Evolutionary conservation across 176 grass and related monocot genomes (phyloP).

Genomic region (Ampelocalamus luodianensis): DNA sequence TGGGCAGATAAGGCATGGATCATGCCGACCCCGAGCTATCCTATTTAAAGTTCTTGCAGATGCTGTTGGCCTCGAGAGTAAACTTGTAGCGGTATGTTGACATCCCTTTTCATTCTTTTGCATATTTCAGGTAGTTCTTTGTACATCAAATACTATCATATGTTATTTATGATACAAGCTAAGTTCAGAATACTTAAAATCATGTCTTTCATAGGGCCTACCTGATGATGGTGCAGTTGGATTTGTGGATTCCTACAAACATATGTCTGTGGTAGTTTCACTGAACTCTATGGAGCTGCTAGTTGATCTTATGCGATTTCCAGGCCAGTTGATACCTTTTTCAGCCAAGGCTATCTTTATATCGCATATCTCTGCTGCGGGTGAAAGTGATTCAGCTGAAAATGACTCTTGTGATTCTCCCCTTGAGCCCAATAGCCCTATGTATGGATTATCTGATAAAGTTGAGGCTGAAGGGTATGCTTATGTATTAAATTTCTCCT

Average conservation of each 20-base stretch:
- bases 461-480: constrained; percentile 91
- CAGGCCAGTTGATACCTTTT: constrained; percentile 95
- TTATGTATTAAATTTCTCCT: constrained; percentile 48
- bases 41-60: constrained; percentile 99
- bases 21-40: constrained; percentile 92
- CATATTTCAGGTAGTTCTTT: constrained; percentile 23
- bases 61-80: constrained; percentile 94
- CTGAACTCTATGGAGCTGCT: constrained; percentile 94
- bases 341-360: constrained; percentile 95
- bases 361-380: constrained; percentile 89
- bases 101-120: constrained; percentile 25
- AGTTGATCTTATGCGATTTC: constrained; percentile 98
- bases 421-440: constrained; percentile 95
- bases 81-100: constrained; percentile 93
- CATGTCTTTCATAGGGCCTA: constrained; percentile 66
- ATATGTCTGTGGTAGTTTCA: constrained; percentile 96
- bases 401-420: constrained; percentile 99
- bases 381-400: constrained; percentile 97
- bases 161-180: constrained; percentile 11
- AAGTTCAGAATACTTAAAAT: constrained; percentile 29
- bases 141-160: neutral
- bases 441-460: constrained; percentile 87
- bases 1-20: constrained; percentile 97
- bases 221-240: constrained; percentile 79
- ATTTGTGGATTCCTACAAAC: constrained; percentile 94